Percentiles rank a stretch among this genome's conserved stretches.
Evolutionary conservation across 768 basidiomycete genomes (phyloP).

Genomic region (Coprinopsis cinerea): DNA sequence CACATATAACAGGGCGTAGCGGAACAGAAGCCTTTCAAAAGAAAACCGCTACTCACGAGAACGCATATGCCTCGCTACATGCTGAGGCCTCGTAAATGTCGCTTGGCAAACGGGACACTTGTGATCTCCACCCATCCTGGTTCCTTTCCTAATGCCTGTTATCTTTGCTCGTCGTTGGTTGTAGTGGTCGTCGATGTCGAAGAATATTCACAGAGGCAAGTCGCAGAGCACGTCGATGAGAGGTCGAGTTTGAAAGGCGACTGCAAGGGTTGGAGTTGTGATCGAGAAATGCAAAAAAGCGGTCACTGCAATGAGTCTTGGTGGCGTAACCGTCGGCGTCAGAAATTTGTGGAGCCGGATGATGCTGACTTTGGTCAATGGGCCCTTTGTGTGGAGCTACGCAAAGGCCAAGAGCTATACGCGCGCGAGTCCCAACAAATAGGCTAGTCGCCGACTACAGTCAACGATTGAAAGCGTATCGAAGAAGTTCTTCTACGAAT

Average conservation of each 20-base stretch:
- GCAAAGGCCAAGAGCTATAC: no score
- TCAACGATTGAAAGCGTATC: no score
- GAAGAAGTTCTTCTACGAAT: no score
- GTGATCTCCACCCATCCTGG: slow-evolving; percentile 74
- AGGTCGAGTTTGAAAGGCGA: not conserved
- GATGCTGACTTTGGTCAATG: not conserved
- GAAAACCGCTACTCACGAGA: slow-evolving; percentile 56
- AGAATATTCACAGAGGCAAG: not conserved
- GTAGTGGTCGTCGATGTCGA: not conserved
- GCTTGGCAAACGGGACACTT: slow-evolving; percentile 85
- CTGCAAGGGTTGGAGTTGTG: not conserved
- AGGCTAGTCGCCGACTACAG: no score
- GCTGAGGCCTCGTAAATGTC: slow-evolving; percentile 83
- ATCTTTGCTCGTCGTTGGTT: not conserved
- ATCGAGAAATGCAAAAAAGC: not conserved
- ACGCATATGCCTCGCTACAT: slow-evolving; percentile 88
- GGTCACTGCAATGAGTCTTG: not conserved
- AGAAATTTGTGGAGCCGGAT: not conserved
- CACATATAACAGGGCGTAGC: not conserved
- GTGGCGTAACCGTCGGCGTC: not conserved
- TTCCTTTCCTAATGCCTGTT: slow-evolving; percentile 1
- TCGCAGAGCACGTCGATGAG: not conserved
- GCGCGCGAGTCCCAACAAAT: no score
- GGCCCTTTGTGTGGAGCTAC: not conserved
- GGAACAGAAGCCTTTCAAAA: not conserved